Evolutionary conservation across 768 basidiomycete genomes (phyloP), one percentile per base, ranked within the genome.

Genomic region (Sporobolomyces pararoseus): DNA sequence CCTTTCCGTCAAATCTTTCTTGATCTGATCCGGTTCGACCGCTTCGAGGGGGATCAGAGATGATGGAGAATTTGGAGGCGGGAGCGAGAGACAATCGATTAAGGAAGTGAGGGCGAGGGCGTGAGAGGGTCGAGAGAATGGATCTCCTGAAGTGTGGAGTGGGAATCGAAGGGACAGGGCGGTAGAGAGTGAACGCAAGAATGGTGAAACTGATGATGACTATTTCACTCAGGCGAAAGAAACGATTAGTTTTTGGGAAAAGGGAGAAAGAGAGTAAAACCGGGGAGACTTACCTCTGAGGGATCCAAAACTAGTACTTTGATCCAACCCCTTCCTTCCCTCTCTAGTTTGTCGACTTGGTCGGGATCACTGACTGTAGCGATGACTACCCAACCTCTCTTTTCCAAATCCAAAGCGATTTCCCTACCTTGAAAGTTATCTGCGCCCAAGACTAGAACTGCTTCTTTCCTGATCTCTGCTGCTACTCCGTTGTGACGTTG

Each of bases 161-260:
- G 91, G 91, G 80, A 91, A 94, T 55, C 86, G 85, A 71, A 90
- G 87, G 23, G 88, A 88, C 13, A 94, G 83, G 0, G 89, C 86
- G 0, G 91, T 88, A 4, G 86, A 83, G 46, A 94, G 81, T 12
- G 90, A 91, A 63, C 91, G 87, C 49, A 93, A 82, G 82, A 93
- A 93, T 52, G 86, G 82, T 0, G 86, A 83, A 57, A 90, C 83
- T 4, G 87, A 87, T 3, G 84, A 85, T 37, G 88, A 87, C 90
- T 92, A 66, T 47, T 51, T 39, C 9, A 9, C 10, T 27, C 23
- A 31, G 29, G 32, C 16, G 46, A 21, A 19, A 10, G 17, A 25
- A 13, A 35, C 9, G 54, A 16, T 32, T 31, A 39, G 53, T 27
- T 61, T 7, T 34, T 16, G 27, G 46, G 19, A 42, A 25, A 42